A percentile compares a stretch with the other conserved stretches of the same genome.
phyloP scores from a whole-genome alignment of 2,329 filamentous ascomycete species.

The Exutisphaerella laricina region DNA sequence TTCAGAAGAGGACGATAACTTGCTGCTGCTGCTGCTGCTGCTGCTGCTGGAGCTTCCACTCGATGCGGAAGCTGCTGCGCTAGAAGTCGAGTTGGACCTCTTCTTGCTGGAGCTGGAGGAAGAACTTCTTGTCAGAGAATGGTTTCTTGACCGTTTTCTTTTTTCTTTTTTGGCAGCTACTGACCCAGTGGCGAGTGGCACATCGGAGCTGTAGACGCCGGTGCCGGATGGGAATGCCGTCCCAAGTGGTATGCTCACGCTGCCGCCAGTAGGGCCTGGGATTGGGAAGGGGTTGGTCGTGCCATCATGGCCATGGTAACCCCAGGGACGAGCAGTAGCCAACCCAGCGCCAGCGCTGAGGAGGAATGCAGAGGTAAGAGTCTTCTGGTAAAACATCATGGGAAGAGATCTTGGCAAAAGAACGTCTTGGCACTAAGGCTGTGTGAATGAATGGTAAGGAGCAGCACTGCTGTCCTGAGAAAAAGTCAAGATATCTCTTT shows the following conservation, averaged over 20 bases:
- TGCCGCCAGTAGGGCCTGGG: slow-evolving; percentile 2
- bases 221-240: slow-evolving; percentile 9
- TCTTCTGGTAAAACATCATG: slow-evolving; percentile 17
- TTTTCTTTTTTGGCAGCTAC: not conserved
- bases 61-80: not conserved
- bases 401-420: slow-evolving; percentile 7
- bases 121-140: too few species aligned
- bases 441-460: slow-evolving; percentile 13
- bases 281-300: slow-evolving; percentile 1
- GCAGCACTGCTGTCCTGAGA: slow-evolving; percentile 14
- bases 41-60: slow-evolving; percentile 2
- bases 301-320: slow-evolving; percentile 4
- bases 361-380: slow-evolving; percentile 12
- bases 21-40: not conserved
- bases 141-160: too few species aligned
- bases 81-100: not conserved
- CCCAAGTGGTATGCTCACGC: slow-evolving; percentile 1
- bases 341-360: slow-evolving; percentile 18
- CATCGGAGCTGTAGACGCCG: not conserved
- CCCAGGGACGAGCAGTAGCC: slow-evolving; percentile 11
- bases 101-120: not conserved
- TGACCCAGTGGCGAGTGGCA: slow-evolving; percentile 5
- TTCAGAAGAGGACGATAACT: not conserved
- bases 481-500: slow-evolving; percentile 10
- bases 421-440: slow-evolving; percentile 9